A percentile compares a stretch with the other conserved stretches of the same genome.
Evolutionary conservation across 2,329 filamentous ascomycete species (phyloP).

Genomic region (Trichophyton verrucosum): DNA sequence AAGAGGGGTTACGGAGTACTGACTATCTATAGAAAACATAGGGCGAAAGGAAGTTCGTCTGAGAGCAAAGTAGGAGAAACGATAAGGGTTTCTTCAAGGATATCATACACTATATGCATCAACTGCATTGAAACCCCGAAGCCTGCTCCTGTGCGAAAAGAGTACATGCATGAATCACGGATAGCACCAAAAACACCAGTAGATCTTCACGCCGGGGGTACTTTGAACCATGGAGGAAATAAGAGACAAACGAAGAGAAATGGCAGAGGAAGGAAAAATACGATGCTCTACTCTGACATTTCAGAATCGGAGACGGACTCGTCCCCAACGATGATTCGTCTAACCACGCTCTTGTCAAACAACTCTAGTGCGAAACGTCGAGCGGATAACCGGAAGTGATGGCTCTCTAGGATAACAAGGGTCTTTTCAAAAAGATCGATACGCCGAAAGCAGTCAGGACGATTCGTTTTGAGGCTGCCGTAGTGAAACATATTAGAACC

Average conservation of each 20-base stretch:
- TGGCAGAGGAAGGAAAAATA: not conserved
- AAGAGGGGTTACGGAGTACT: too few species aligned
- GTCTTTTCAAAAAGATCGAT: slow-evolving; percentile 71
- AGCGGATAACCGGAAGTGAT: slow-evolving; percentile 77
- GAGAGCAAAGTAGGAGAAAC: not conserved
- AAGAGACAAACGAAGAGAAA: not conserved
- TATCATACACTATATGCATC: not conserved
- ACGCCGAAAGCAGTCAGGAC: slow-evolving; percentile 62
- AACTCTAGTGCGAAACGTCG: slow-evolving; percentile 85
- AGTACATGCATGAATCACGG: not conserved
- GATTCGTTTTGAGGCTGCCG: slow-evolving; percentile 57
- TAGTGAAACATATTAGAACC: not conserved
- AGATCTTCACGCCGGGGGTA: not conserved
- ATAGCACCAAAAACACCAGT: not conserved
- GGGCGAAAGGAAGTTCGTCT: not conserved
- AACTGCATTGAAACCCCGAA: not conserved
- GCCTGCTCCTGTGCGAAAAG: not conserved
- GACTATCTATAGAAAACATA: not conserved
- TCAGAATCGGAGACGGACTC: slow-evolving; percentile 36
- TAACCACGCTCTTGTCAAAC: slow-evolving; percentile 81
- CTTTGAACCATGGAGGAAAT: not conserved
- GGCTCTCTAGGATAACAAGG: slow-evolving; percentile 71
- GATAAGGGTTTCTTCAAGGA: not conserved
- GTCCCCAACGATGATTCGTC: slow-evolving; percentile 70
- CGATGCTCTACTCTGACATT: slow-evolving; percentile 6